Evolutionary conservation across 2,329 filamentous ascomycete species (phyloP).

Genomic region (Aspergillus novofumigatus): DNA sequence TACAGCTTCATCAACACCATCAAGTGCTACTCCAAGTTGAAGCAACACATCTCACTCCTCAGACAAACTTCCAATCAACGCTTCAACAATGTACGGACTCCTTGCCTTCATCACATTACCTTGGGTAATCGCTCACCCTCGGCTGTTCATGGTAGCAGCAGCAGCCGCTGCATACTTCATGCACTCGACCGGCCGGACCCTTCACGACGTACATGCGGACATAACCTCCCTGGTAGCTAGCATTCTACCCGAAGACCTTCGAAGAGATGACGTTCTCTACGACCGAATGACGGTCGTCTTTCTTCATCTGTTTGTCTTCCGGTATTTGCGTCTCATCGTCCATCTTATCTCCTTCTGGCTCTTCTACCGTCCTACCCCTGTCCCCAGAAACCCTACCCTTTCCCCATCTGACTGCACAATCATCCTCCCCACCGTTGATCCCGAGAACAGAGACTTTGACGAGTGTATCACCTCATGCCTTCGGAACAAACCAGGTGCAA

Average conservation of each 20-base stretch:
- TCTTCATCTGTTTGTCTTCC: constrained; percentile 38
- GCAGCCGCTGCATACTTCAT: not conserved
- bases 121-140: not conserved
- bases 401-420: constrained; percentile 45
- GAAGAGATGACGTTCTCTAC: not conserved
- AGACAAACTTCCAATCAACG: not conserved
- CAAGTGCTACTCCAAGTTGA: not conserved
- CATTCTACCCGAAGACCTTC: not conserved
- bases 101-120: not conserved
- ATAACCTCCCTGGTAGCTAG: not conserved
- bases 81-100: not conserved
- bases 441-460: constrained; percentile 38
- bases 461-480: constrained; percentile 42
- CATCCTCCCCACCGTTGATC: constrained; percentile 51
- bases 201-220: not conserved
- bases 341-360: constrained; percentile 40
- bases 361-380: constrained; percentile 35
- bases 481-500: constrained; percentile 32
- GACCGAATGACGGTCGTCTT: constrained; percentile 21
- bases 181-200: not conserved
- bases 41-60: not conserved
- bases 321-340: constrained; percentile 47
- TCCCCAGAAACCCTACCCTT: constrained; percentile 27
- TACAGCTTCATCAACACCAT: not conserved
- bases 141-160: not conserved